Percentiles rank a stretch among this genome's conserved stretches.
Conservation (phyloP, 768 basidiomycete genomes). For the Suillus clintonianus region DNA sequence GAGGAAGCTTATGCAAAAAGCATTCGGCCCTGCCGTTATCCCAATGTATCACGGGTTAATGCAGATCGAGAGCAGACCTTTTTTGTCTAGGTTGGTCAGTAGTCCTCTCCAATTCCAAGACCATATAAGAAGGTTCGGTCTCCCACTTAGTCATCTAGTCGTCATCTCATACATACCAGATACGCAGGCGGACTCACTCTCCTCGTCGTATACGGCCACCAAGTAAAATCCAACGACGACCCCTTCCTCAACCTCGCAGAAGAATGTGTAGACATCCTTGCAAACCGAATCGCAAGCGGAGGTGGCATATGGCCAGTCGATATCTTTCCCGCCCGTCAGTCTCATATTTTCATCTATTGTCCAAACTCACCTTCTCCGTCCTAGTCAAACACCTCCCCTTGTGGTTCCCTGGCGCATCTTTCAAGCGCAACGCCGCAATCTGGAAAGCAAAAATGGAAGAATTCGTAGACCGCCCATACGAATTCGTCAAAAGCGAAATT, state of each 20-base stretch:
- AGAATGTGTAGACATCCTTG: conserved; percentile 41
- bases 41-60: conserved; percentile 60
- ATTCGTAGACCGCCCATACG: conserved; percentile 65
- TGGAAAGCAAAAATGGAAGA: conserved; percentile 70
- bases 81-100: conserved; percentile 56
- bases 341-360: neutral
- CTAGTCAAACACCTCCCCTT: conserved; percentile 56
- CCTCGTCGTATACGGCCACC: conserved; percentile 67
- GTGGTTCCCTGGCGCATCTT: conserved; percentile 71
- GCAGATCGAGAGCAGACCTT: conserved; percentile 53
- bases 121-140: conserved; percentile 36
- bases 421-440: conserved; percentile 55
- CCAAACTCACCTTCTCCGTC: neutral
- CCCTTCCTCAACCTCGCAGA: conserved; percentile 42
- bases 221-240: conserved; percentile 41
- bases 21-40: conserved; percentile 55
- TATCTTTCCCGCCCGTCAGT: conserved; percentile 37
- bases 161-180: conserved; percentile 31
- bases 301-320: conserved; percentile 47
- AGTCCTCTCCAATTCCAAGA: conserved; percentile 36
- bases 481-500: conserved; percentile 56
- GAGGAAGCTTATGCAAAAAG: conserved; percentile 66
- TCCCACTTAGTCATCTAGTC: neutral
- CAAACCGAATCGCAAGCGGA: conserved; percentile 45
- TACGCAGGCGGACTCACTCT: conserved; percentile 54